A percentile compares a stretch with the other conserved stretches of the same genome.
phyloP scores from a whole-genome alignment of 75 land plant species.

The Selaginella moellendorffii region DNA sequence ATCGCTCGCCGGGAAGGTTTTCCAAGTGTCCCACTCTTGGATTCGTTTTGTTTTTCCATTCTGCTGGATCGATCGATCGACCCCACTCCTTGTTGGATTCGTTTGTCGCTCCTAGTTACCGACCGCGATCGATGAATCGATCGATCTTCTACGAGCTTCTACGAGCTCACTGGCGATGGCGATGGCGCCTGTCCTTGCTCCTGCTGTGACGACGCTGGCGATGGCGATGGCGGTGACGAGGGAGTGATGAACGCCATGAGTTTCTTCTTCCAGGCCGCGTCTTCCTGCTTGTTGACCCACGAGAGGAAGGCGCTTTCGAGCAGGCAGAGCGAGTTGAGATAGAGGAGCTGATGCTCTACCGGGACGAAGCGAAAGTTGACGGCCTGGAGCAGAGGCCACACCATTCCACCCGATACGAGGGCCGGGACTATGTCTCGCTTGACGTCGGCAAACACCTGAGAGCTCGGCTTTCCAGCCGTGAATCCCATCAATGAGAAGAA shows the following conservation, averaged over 20 bases:
- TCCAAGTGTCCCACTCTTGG: too few species aligned
- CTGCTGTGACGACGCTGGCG: too few species aligned
- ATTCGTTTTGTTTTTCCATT: too few species aligned
- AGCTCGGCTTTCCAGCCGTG: background rate
- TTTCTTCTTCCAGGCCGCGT: slow-evolving; percentile 4
- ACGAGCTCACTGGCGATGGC: too few species aligned
- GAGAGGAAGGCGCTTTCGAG: slow-evolving; percentile 3
- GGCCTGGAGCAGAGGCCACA: slow-evolving; percentile 5
- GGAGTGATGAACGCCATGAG: background rate
- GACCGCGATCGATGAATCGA: too few species aligned
- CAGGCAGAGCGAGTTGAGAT: background rate
- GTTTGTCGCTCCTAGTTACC: too few species aligned
- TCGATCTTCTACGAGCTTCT: too few species aligned
- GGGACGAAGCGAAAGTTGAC: slow-evolving; percentile 2
- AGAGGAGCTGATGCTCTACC: background rate
- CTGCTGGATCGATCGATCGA: too few species aligned
- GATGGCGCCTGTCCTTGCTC: too few species aligned
- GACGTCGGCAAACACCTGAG: background rate
- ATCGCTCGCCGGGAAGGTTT: too few species aligned
- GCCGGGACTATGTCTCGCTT: background rate
- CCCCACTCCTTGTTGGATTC: too few species aligned
- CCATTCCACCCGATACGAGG: background rate
- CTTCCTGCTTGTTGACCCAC: slow-evolving; percentile 3
- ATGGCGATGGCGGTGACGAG: too few species aligned
- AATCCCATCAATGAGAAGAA: slow-evolving; percentile 2